Conservation (phyloP, 345 rosid species). For the Noccaea caerulescens region DNA sequence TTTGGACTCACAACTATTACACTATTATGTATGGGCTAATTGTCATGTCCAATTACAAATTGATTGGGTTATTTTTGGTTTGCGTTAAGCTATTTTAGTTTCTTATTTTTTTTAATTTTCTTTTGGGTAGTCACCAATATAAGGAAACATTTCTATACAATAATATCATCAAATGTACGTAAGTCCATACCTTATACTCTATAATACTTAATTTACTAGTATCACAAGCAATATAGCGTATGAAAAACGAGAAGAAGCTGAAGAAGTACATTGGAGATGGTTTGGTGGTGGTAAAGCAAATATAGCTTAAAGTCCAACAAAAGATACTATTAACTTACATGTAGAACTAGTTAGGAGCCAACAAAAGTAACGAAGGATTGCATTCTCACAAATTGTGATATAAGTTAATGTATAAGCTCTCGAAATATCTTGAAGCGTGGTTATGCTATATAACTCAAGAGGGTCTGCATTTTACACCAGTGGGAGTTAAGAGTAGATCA, state of each 20-base stretch:
- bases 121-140: too few species aligned
- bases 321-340: background rate
- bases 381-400: slow-evolving; percentile 20
- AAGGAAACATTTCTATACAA: too few species aligned
- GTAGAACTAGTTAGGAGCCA: slow-evolving; percentile 11
- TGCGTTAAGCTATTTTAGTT: too few species aligned
- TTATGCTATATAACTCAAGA: background rate
- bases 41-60: too few species aligned
- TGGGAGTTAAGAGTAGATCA: background rate
- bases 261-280: slow-evolving; percentile 14
- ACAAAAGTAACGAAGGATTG: slow-evolving; percentile 5
- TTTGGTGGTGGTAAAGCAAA: background rate
- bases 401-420: slow-evolving; percentile 12
- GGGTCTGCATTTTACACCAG: background rate
- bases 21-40: too few species aligned
- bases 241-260: background rate
- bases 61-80: too few species aligned
- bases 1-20: too few species aligned
- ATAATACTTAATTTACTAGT: too few species aligned
- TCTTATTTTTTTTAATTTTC: too few species aligned
- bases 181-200: too few species aligned
- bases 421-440: slow-evolving; percentile 6
- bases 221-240: too few species aligned
- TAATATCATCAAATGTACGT: too few species aligned
- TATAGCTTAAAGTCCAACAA: background rate